Percentiles rank a stretch among this genome's conserved stretches.
These are phyloP conservation scores for Laburnicola sp. DNA, from an alignment of 2,329 filamentous ascomycete genomes.

Conservation along the genomic window DNA sequence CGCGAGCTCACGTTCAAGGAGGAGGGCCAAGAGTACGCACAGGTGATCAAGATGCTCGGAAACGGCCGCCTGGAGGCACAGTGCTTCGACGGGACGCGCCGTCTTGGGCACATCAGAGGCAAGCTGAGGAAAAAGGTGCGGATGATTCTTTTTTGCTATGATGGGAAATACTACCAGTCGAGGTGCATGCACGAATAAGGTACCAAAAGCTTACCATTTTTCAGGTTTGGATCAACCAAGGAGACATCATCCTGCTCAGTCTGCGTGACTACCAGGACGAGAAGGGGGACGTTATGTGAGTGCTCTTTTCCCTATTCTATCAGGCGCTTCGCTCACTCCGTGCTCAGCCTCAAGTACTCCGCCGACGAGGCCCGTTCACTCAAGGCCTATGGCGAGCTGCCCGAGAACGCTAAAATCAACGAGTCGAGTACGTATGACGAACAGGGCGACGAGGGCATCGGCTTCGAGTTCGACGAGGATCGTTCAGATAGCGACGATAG, in stretches of 20 bases:
- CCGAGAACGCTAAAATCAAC: conserved; percentile 99
- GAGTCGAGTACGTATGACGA: conserved; percentile 94
- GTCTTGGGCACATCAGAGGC: conserved; percentile 83
- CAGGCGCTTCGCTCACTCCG: conserved; percentile 61
- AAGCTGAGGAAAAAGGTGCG: conserved; percentile 97
- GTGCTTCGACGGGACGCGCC: conserved; percentile 93
- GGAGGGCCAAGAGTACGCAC: conserved; percentile 89
- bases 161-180: no score
- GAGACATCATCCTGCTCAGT: conserved; percentile 71
- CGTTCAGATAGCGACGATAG: conserved; percentile 61
- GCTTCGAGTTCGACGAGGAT: conserved; percentile 99
- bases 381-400: conserved; percentile 96
- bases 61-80: conserved; percentile 91
- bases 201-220: no score
- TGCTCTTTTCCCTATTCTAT: background rate
- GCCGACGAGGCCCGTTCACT: conserved; percentile 88
- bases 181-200: no score
- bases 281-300: conserved; percentile 80
- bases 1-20: conserved; percentile 99
- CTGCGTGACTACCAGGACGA: conserved; percentile 92
- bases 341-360: conserved; percentile 77
- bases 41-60: conserved; percentile 93
- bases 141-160: background rate
- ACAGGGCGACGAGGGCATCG: conserved; percentile 88
- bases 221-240: conserved; percentile 75